phyloP scores from a whole-genome alignment of 352 stramenopile species.

The Phytopythium cucurbitacearum region DNA sequence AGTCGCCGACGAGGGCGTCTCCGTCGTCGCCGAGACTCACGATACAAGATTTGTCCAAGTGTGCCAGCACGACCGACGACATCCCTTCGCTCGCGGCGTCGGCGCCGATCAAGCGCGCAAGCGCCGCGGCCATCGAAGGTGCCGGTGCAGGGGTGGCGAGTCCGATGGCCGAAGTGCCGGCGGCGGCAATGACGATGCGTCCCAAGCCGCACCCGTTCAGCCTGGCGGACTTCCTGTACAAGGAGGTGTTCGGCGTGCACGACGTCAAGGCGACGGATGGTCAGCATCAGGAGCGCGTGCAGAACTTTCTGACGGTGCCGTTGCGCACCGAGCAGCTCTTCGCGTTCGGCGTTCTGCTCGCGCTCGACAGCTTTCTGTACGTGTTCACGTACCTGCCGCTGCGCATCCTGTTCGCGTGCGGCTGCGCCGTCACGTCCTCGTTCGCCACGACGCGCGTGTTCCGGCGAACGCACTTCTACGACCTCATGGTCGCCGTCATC shows the following conservation, averaged over 20 bases:
- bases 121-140: conserved; percentile 4
- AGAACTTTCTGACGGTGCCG: conserved; percentile 79
- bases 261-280: conserved; percentile 74
- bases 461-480: conserved; percentile 87
- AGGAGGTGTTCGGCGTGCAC: conserved; percentile 81
- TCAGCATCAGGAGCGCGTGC: conserved; percentile 73
- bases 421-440: conserved; percentile 68
- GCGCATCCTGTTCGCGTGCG: conserved; percentile 78
- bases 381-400: conserved; percentile 96
- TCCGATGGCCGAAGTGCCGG: conserved; percentile 3
- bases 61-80: not conserved
- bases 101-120: conserved; percentile 2
- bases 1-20: conserved; percentile 11
- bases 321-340: conserved; percentile 85
- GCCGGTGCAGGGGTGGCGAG: not conserved
- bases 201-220: conserved; percentile 47
- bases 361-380: conserved; percentile 97
- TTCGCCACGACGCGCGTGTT: conserved; percentile 70
- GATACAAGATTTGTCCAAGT: not conserved
- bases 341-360: conserved; percentile 93
- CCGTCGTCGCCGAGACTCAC: conserved; percentile 12
- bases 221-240: conserved; percentile 78
- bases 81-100: not conserved
- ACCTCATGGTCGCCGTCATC: conserved; percentile 88
- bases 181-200: not conserved